Evolutionary conservation across 371 early-diverging fungal species (phyloP).

Genomic region (Mucor mucedo): DNA sequence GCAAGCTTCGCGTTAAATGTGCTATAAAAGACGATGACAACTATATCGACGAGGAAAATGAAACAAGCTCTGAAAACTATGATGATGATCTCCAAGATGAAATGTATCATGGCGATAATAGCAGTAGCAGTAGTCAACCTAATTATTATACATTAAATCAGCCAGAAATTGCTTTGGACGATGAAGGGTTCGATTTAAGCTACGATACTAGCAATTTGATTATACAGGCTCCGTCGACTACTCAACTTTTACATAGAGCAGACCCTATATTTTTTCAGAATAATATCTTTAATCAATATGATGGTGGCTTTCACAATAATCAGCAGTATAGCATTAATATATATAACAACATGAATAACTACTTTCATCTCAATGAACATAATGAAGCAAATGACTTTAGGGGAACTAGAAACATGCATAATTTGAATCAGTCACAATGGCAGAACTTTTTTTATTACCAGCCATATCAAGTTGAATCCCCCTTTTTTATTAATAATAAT

Average conservation of each 20-base stretch:
- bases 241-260: not conserved
- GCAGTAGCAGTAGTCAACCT: not conserved
- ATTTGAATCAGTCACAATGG: not conserved
- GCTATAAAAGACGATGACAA: not conserved
- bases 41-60: not conserved
- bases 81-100: not conserved
- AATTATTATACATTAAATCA: no score
- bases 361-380: not conserved
- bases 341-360: constrained; percentile 1
- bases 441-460: not conserved
- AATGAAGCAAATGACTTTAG: not conserved
- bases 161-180: no score
- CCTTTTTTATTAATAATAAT: not conserved
- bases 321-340: constrained; percentile 3
- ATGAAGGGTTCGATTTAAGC: no score
- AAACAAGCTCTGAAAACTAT: not conserved
- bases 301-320: not conserved
- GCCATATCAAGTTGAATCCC: not conserved
- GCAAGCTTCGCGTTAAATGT: no score
- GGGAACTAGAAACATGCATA: not conserved
- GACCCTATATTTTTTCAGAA: not conserved
- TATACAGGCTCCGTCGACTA: no score
- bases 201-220: no score
- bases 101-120: not conserved
- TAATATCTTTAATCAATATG: not conserved